Evolutionary conservation across 2,329 filamentous ascomycete genomes (phyloP), one percentile per base, ranked within the genome.

Genomic region (Alternaria conjuncta): DNA sequence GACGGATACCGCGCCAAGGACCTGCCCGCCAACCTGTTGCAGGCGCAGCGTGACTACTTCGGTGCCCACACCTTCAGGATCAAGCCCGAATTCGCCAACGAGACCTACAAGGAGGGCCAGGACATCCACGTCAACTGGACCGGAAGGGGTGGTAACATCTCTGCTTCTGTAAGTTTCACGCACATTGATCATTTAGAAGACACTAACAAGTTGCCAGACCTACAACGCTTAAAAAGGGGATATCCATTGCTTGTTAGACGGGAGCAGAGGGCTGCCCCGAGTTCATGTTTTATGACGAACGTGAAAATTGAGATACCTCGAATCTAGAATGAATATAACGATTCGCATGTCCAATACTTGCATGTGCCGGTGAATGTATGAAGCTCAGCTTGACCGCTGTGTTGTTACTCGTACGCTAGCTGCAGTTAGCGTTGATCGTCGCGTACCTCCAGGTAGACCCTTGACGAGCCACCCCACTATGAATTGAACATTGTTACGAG

Each of bases 41-140:
- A 99, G 87, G 96, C 95, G 62, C 96, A 99, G 89, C 92, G 96
- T 87, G 96, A 99, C 84, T 99, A 98, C 92, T 99, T 99, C 81
- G 96, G 96, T 73, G 84, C 84, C 54, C 84, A 86, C 79, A 85
- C 84, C 56, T 86, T 85, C 84, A 79, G 81, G 71, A 81, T 85
- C 81, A 85, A 85, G 83, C 83, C 84, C 47, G 82, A 85, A 75
- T 81, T 71, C 71, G 84, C 83, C 70, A 85, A 78, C 82, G 89
- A 86, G 62, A 94, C 93, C 85, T 97, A 96, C 86, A 91, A 90
- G 71, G 89, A 87, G 75, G 93, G 90, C 82, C 86, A 94, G 85
- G 89, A 98, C 83, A 96, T 95, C 81, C 96, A 99, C 89, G 94
- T 98, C 83, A 99, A 99, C 92, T 99, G 96, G 96, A 99, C 96